These are phyloP conservation scores for Fusarium irregulare DNA, from an alignment of 2,329 filamentous ascomycete genomes.

Conservation along the genomic window DNA sequence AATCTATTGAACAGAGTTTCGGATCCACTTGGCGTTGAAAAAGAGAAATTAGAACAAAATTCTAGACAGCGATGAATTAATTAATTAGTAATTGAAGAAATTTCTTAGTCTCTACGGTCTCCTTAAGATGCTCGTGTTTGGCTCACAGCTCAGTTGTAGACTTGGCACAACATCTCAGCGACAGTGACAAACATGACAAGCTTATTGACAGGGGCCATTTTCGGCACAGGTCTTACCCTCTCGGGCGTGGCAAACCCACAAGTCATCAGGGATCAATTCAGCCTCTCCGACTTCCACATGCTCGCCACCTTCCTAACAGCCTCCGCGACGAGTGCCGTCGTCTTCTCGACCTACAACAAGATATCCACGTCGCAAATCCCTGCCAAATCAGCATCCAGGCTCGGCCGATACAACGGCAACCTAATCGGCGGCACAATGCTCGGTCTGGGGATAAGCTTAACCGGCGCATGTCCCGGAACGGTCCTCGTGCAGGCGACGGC, in stretches of 20 bases:
- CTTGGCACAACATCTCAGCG: not conserved
- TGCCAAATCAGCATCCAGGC: not conserved
- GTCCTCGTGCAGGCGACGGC: conserved; percentile 20
- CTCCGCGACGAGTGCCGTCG: conserved; percentile 12
- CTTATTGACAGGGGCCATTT: conserved; percentile 10
- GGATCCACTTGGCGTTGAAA: not conserved
- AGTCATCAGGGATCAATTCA: conserved; percentile 23
- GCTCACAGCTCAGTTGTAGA: not conserved
- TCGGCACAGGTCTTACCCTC: conserved; percentile 18
- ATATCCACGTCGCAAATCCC: not conserved
- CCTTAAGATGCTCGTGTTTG: not conserved
- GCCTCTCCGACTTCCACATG: conserved; percentile 24
- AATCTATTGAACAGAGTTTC: not conserved
- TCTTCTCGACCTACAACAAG: conserved; percentile 15
- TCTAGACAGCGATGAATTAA: conserved; percentile 15
- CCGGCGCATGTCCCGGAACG: conserved; percentile 23
- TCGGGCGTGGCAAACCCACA: conserved; percentile 17
- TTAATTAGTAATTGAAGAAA: not conserved
- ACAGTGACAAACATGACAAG: not conserved
- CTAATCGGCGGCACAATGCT: conserved; percentile 19
- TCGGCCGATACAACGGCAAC: conserved; percentile 18
- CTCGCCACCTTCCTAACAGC: conserved; percentile 25
- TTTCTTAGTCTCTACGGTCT: not conserved
- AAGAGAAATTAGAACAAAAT: not conserved
- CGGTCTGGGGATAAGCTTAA: conserved; percentile 29